Evolutionary conservation across 129 eudicot genomes (phyloP).

Genomic region (Centaurea solstitialis): DNA sequence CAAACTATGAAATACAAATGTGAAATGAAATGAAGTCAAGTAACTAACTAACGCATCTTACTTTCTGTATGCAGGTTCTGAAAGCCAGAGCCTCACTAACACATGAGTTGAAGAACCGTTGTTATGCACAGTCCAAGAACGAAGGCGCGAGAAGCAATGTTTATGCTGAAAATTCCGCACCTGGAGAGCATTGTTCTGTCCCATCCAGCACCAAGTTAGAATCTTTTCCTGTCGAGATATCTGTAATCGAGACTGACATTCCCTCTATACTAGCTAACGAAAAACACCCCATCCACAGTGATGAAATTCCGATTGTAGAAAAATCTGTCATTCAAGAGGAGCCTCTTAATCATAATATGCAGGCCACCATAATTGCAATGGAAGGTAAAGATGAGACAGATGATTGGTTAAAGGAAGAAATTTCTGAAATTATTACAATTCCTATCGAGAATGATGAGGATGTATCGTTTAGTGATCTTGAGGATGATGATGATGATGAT

Average conservation of each 20-base stretch:
- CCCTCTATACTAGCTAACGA: slow-evolving; percentile 24
- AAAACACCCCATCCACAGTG: slow-evolving; percentile 41
- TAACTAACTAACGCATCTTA: not conserved
- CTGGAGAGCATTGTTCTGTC: slow-evolving; percentile 39
- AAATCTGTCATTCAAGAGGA: slow-evolving; percentile 56
- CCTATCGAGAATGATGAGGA: slow-evolving; percentile 69
- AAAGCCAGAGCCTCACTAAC: slow-evolving; percentile 65
- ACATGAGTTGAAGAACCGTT: slow-evolving; percentile 45
- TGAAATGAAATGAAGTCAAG: not conserved
- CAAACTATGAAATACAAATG: no score
- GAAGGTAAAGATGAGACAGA: slow-evolving; percentile 64
- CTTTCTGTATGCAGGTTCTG: slow-evolving; percentile 55
- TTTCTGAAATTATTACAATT: slow-evolving; percentile 47
- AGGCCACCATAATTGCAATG: not conserved
- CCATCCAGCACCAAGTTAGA: slow-evolving; percentile 35
- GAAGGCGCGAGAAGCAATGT: slow-evolving; percentile 24
- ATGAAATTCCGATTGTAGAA: slow-evolving; percentile 56
- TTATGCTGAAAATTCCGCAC: slow-evolving; percentile 30
- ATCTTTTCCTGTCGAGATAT: slow-evolving; percentile 23
- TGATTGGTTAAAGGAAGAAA: slow-evolving; percentile 90
- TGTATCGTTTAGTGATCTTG: slow-evolving; percentile 94
- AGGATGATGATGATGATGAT: slow-evolving; percentile 68
- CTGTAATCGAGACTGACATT: slow-evolving; percentile 26
- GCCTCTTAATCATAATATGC: slow-evolving; percentile 23
- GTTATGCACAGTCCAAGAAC: slow-evolving; percentile 28